phyloP scores from a whole-genome alignment of 139 green algal genomes.

The Parachlorella kessleri region DNA sequence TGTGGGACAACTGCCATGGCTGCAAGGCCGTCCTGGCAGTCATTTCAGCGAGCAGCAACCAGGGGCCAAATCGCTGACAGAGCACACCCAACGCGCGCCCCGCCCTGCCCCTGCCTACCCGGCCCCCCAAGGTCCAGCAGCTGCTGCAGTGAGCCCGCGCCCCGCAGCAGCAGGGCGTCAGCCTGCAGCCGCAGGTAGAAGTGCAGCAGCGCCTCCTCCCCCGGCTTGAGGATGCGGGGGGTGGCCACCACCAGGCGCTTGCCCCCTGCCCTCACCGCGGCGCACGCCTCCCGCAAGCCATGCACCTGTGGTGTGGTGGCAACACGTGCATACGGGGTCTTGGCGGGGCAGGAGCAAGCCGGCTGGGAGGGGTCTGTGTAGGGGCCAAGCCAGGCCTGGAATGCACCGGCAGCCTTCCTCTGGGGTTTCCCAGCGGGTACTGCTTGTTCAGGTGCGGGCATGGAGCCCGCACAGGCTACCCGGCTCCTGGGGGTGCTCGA shows the following conservation, averaged over 20 bases:
- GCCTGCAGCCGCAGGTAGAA: constrained; percentile 79
- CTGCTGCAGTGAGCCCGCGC: constrained; percentile 68
- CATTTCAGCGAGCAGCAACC: too few species aligned
- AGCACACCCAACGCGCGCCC: too few species aligned
- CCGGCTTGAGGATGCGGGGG: constrained; percentile 79
- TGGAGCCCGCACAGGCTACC: not conserved
- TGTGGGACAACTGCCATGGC: too few species aligned
- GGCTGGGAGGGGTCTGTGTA: not conserved
- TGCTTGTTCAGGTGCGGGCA: not conserved
- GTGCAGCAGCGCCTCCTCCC: constrained; percentile 71
- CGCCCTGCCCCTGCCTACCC: constrained; percentile 26
- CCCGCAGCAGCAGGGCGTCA: constrained; percentile 80
- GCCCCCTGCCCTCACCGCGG: constrained; percentile 50
- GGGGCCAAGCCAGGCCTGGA: too few species aligned
- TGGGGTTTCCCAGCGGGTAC: too few species aligned
- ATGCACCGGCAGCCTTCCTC: too few species aligned
- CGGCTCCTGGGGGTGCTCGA: too few species aligned
- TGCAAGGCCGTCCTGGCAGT: too few species aligned
- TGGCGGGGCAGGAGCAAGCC: too few species aligned
- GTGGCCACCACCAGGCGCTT: constrained; percentile 67
- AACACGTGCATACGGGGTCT: not conserved
- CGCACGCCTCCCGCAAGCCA: constrained; percentile 74
- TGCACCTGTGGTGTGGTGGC: constrained; percentile 34
- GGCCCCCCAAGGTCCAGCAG: constrained; percentile 54
- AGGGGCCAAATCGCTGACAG: too few species aligned